Conservation (phyloP, 2,329 filamentous ascomycete genomes). For the Ophiostoma ulmi region DNA sequence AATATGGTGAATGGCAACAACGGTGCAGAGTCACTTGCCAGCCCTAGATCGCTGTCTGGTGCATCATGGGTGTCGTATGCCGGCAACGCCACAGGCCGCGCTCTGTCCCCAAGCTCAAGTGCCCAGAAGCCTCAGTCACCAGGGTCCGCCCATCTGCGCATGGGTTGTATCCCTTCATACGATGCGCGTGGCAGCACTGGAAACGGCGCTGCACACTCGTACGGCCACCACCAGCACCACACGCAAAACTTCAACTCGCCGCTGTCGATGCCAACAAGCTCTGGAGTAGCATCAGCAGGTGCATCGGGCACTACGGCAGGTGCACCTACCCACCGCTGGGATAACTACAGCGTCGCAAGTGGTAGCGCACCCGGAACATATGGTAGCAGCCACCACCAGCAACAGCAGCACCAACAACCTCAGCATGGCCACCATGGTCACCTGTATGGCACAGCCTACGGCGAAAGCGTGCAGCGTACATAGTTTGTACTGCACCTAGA, state of each 20-base stretch:
- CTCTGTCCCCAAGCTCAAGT: slow-evolving; percentile 38
- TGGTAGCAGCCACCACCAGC: slow-evolving; percentile 22
- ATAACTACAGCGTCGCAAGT: slow-evolving; percentile 25
- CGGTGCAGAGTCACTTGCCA: slow-evolving; percentile 48
- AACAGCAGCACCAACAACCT: slow-evolving; percentile 23
- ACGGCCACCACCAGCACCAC: slow-evolving; percentile 31
- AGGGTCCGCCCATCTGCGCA: slow-evolving; percentile 33
- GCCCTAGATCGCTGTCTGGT: slow-evolving; percentile 48
- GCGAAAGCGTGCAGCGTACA: slow-evolving; percentile 26
- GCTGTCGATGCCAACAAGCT: slow-evolving; percentile 21
- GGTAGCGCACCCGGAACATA: slow-evolving; percentile 15
- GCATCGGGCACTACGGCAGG: neutral
- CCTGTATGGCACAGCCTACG: slow-evolving; percentile 27
- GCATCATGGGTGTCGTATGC: slow-evolving; percentile 41
- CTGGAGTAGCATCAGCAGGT: slow-evolving; percentile 6
- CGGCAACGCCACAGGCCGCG: slow-evolving; percentile 34
- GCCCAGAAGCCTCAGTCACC: slow-evolving; percentile 37
- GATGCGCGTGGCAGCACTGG: slow-evolving; percentile 28
- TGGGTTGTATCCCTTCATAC: slow-evolving; percentile 36
- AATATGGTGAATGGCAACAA: slow-evolving; percentile 35
- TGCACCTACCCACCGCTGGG: slow-evolving; percentile 25
- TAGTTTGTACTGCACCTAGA: slow-evolving; percentile 10
- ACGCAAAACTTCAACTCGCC: slow-evolving; percentile 27
- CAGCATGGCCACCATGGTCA: slow-evolving; percentile 25
- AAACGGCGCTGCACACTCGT: slow-evolving; percentile 18